Conservation (phyloP, 2,329 filamentous ascomycete species). For the Aspergillus intermedius region DNA sequence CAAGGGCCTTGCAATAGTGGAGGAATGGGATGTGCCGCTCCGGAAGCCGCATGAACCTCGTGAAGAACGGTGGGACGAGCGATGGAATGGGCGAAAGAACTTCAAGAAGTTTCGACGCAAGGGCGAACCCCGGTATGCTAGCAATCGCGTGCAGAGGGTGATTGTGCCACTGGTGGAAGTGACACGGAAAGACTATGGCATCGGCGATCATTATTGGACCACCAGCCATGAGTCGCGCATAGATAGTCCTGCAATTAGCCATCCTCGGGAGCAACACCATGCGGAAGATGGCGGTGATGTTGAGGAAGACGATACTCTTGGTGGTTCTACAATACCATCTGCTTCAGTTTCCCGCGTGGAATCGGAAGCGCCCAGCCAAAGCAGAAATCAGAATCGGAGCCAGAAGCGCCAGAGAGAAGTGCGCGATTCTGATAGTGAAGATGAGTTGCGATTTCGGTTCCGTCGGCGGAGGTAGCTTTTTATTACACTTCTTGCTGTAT, state of each 20-base stretch:
- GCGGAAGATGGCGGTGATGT: neutral
- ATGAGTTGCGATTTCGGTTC: conserved; percentile 52
- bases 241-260: conserved; percentile 11
- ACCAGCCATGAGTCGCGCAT: conserved; percentile 28
- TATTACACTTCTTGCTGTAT: neutral
- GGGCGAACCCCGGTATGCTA: conserved; percentile 26
- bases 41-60: conserved; percentile 26
- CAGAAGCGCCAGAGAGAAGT: conserved; percentile 31
- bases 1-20: conserved; percentile 66
- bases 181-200: conserved; percentile 63
- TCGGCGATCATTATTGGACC: conserved; percentile 70
- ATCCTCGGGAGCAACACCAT: neutral
- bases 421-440: conserved; percentile 51
- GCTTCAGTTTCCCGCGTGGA: conserved; percentile 6
- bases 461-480: conserved; percentile 35
- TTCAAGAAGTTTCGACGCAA: conserved; percentile 72
- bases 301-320: neutral
- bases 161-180: conserved; percentile 69
- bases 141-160: conserved; percentile 46
- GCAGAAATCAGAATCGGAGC: conserved; percentile 10
- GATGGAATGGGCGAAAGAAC: conserved; percentile 91
- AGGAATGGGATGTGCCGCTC: conserved; percentile 61
- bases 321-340: no score
- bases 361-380: conserved; percentile 11
- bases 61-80: conserved; percentile 69